Evolutionary conservation across 495 filamentous ascomycete genomes (phyloP), one percentile per base, ranked within the genome.

Genomic region (Penicillium atrosanguineum): DNA sequence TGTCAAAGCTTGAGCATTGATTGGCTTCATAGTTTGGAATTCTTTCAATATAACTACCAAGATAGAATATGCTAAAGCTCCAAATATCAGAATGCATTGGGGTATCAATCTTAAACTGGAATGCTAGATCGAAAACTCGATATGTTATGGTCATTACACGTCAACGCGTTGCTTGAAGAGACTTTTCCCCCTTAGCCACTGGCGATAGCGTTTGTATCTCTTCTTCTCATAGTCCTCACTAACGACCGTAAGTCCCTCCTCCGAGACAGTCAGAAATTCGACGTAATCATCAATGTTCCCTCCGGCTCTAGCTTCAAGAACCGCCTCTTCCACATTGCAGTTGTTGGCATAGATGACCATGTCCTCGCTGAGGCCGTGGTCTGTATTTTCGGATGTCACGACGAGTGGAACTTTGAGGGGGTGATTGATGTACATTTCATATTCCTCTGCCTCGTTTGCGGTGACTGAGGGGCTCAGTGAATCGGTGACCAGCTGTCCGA

Each of bases 151-250:
- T 25, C 31, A 52, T 70, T 59, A 79, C 61, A 77, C 74, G 61
- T 90, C 87, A 54, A 88, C 79, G 53, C 87, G 82, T 79, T 95
- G 91, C 73, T 96, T 96, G 63, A 96, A 96, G 55, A 96, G 75
- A 62, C 88, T 91, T 76, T 96, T 96, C 15, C 91, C 91, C 56
- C 85, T 79, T 61, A 97, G 72, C 93, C 93, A 97, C 70, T 96
- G 92, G 62, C 85, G 75, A 70, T 98, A 98, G 0, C 91, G 90
- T 70, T 91, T 96, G 68, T 98, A 98, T 57, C 95, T 75, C 79
- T 96, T 96, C 79, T 94, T 97, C 31, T 76, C 73, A 44, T 81
- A 76, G 68, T 97, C 94, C 62, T 92, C 90, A 38, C 88, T 83
- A 14, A 80, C 84, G 15, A 97, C 93, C n/a, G 88, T 90, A 28